phyloP scores from a whole-genome alignment of 306 rosid species.

The Corylus heterophylla region DNA sequence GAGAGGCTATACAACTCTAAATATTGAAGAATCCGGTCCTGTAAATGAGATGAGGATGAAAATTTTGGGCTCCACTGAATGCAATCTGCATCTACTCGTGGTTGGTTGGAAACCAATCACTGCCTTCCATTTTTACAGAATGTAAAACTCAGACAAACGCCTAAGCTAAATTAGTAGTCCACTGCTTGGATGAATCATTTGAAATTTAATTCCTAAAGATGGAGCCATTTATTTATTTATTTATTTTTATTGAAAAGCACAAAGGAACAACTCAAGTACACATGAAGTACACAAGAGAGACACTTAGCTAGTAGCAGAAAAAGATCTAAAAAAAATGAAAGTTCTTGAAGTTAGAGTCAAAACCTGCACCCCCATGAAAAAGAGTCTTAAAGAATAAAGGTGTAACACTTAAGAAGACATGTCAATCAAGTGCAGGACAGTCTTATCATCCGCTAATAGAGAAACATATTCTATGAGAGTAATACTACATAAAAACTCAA shows the following conservation, averaged over 20 bases:
- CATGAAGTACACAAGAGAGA: too few species aligned
- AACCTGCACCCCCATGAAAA: too few species aligned
- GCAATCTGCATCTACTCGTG: background rate
- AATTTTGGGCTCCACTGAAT: background rate
- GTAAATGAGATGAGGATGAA: background rate
- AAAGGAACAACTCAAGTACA: too few species aligned
- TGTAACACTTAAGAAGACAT: background rate
- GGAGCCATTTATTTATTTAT: background rate
- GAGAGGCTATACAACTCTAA: background rate
- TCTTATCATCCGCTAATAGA: background rate
- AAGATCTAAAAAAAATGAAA: too few species aligned
- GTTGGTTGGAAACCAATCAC: background rate
- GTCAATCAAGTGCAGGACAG: background rate
- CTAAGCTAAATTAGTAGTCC: background rate
- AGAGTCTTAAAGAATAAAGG: too few species aligned
- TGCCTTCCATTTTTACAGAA: background rate
- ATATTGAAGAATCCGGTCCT: background rate
- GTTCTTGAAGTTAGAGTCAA: too few species aligned
- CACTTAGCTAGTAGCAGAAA: too few species aligned
- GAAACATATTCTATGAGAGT: background rate
- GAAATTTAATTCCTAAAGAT: background rate
- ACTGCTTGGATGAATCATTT: background rate
- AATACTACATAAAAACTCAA: background rate
- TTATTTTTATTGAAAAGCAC: too few species aligned
- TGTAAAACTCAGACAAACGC: background rate